phyloP scores from a whole-genome alignment of 2,329 filamentous ascomycete species.

The Apiospora pterosperma region DNA sequence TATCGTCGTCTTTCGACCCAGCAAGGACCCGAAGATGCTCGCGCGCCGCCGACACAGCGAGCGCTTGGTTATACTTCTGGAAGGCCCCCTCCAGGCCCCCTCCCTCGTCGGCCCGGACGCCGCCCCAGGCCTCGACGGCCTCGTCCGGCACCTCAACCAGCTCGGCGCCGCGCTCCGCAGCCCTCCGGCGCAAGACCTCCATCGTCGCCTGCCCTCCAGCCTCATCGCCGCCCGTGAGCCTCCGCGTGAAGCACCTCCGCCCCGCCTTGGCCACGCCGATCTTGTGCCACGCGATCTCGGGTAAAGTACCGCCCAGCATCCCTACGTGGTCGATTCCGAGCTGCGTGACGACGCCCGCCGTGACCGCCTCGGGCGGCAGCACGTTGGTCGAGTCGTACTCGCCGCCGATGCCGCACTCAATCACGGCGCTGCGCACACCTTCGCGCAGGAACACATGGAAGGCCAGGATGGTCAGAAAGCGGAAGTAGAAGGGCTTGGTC shows the following conservation, averaged over 20 bases:
- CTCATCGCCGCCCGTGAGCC: background rate
- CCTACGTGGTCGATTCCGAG: conserved; percentile 82
- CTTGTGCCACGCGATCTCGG: conserved; percentile 88
- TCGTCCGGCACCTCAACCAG: conserved; percentile 40
- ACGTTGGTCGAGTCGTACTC: conserved; percentile 94
- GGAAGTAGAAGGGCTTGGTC: conserved; percentile 87
- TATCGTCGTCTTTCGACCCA: background rate
- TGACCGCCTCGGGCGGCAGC: conserved; percentile 58
- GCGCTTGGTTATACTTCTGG: conserved; percentile 56
- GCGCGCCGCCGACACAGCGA: conserved; percentile 53
- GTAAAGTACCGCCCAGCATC: conserved; percentile 75
- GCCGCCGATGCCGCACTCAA: conserved; percentile 93
- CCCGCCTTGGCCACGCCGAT: conserved; percentile 77
- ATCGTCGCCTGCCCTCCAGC: conserved; percentile 12
- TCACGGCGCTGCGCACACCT: conserved; percentile 72
- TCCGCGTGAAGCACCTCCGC: conserved; percentile 55
- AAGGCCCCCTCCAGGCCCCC: conserved; percentile 46
- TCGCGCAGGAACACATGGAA: conserved; percentile 78
- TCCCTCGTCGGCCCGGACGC: conserved; percentile 23
- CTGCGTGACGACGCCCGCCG: conserved; percentile 65
- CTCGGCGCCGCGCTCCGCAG: conserved; percentile 49
- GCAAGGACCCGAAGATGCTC: conserved; percentile 47
- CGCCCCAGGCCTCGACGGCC: conserved; percentile 38
- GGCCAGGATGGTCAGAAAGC: conserved; percentile 85
- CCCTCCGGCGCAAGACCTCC: conserved; percentile 55